These are phyloP conservation scores for Cicer judaicum DNA, from an alignment of 306 rosid genomes.

Conservation along the genomic window DNA sequence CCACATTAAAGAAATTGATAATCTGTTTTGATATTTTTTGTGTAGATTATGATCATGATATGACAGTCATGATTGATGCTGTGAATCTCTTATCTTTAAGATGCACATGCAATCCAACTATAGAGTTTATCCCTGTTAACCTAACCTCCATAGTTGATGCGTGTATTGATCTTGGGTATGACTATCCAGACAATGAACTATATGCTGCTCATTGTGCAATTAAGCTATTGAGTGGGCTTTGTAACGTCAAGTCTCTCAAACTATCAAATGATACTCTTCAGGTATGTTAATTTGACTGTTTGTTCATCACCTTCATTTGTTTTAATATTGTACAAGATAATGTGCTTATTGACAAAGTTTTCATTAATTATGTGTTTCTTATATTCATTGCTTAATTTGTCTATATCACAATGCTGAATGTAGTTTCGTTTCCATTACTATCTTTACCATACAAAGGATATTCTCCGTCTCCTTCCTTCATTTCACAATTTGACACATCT, in stretches of 20 bases:
- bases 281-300: neutral
- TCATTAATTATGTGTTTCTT: neutral
- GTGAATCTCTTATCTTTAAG: slow-evolving; percentile 26
- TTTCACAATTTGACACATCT: slow-evolving; percentile 40
- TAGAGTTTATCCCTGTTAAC: slow-evolving; percentile 8
- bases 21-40: neutral
- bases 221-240: slow-evolving; percentile 31
- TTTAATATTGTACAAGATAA: neutral
- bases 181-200: fast-evolving
- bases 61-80: slow-evolving; percentile 21
- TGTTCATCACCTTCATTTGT: neutral
- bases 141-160: slow-evolving; percentile 31
- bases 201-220: neutral
- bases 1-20: slow-evolving; percentile 10
- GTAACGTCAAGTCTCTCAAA: slow-evolving; percentile 18
- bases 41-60: neutral
- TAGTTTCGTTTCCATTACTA: slow-evolving; percentile 1
- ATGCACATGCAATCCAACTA: neutral
- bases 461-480: neutral
- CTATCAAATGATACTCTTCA: slow-evolving; percentile 17
- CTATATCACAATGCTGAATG: neutral
- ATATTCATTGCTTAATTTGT: neutral
- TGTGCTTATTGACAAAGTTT: neutral
- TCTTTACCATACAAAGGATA: neutral
- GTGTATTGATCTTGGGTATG: neutral